These are phyloP conservation scores for Sicyos baderoa DNA, from an alignment of 306 rosid species.

Conservation along the genomic window DNA sequence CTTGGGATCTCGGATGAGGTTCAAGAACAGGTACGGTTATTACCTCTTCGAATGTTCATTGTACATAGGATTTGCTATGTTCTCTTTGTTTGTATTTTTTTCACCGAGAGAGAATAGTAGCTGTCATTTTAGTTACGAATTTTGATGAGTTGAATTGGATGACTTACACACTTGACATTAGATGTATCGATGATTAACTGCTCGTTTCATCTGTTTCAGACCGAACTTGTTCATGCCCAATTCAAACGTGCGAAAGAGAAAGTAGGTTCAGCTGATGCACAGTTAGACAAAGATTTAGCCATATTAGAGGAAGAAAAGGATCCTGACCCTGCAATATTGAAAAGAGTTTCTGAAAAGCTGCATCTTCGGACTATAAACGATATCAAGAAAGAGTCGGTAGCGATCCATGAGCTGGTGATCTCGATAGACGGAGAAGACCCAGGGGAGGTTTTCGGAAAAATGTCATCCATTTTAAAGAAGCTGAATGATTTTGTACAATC, in stretches of 20 bases:
- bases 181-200: background rate
- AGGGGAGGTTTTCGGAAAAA: conserved; percentile 39
- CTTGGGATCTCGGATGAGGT: conserved; percentile 78
- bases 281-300: conserved; percentile 56
- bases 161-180: background rate
- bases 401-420: conserved; percentile 62
- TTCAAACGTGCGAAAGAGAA: conserved; percentile 73
- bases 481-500: conserved; percentile 45
- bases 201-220: conserved; percentile 38
- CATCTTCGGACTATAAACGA: conserved; percentile 63
- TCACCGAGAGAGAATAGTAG: background rate
- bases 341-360: conserved; percentile 73
- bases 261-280: conserved; percentile 48
- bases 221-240: conserved; percentile 87
- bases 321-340: conserved; percentile 54
- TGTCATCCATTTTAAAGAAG: conserved; percentile 64
- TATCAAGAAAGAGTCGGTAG: conserved; percentile 68
- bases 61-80: background rate
- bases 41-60: background rate
- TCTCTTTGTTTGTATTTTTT: background rate
- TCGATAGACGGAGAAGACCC: conserved; percentile 46
- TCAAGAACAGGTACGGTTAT: conserved; percentile 74
- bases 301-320: conserved; percentile 53
- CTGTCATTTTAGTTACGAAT: background rate
- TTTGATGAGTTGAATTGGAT: background rate